phyloP scores from a whole-genome alignment of 2,329 filamentous ascomycete genomes.

The Pseudocercospora macadamiae region DNA sequence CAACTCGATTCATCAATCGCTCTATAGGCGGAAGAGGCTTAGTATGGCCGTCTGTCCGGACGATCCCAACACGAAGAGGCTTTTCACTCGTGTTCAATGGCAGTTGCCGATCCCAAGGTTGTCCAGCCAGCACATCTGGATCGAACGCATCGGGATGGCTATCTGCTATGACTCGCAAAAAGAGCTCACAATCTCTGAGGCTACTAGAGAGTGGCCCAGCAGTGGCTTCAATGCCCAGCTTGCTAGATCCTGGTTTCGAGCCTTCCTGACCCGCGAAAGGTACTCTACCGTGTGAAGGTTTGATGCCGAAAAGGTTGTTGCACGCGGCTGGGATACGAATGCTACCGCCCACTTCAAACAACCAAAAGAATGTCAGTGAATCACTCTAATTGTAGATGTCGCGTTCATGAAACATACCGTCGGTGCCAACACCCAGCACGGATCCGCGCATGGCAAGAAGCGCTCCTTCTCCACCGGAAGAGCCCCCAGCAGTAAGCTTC shows the following conservation, averaged over 20 bases:
- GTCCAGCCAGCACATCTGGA: slow-evolving; percentile 46
- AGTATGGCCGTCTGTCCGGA: slow-evolving; percentile 54
- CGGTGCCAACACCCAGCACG: slow-evolving; percentile 56
- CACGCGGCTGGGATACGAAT: slow-evolving; percentile 57
- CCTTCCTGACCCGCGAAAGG: slow-evolving; percentile 58
- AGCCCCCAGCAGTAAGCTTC: slow-evolving; percentile 55
- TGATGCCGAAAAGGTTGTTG: slow-evolving; percentile 54
- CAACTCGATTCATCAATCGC: slow-evolving; percentile 51
- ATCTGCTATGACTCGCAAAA: slow-evolving; percentile 58
- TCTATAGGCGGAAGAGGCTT: slow-evolving; percentile 56
- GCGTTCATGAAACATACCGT: slow-evolving; percentile 34
- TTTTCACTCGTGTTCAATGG: slow-evolving; percentile 28
- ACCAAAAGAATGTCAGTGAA: not conserved
- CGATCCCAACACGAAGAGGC: slow-evolving; percentile 50
- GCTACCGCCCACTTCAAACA: slow-evolving; percentile 42
- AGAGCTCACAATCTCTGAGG: slow-evolving; percentile 55
- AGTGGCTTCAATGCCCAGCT: slow-evolving; percentile 47
- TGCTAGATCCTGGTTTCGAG: slow-evolving; percentile 50
- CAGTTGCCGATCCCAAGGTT: slow-evolving; percentile 41
- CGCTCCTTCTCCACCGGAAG: slow-evolving; percentile 57
- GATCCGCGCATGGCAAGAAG: slow-evolving; percentile 54
- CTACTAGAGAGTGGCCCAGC: slow-evolving; percentile 53
- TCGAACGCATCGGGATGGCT: slow-evolving; percentile 56
- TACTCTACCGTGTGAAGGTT: slow-evolving; percentile 51
- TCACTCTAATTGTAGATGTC: no score